A percentile compares a stretch with the other conserved stretches of the same genome.
Evolutionary conservation across 2,329 filamentous ascomycete species (phyloP).

Genomic region (Fusarium nanum): DNA sequence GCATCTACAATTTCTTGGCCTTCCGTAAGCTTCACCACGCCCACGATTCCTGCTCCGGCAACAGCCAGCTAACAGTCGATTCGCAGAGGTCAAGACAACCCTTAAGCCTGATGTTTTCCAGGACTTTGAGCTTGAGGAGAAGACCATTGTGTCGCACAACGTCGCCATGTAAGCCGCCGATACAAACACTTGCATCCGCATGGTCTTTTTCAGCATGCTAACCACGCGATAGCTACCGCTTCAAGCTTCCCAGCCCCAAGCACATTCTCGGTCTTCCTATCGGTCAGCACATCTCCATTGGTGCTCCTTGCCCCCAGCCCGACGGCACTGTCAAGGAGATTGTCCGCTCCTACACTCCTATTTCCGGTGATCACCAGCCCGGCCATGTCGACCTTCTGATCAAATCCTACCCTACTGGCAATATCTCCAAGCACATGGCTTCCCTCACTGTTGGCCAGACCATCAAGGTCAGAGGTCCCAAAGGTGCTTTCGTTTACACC

Average conservation of each 20-base stretch:
- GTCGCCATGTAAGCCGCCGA: conserved; percentile 81
- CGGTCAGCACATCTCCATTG: conserved; percentile 98
- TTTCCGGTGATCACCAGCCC: conserved; percentile 87
- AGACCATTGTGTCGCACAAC: conserved; percentile 97
- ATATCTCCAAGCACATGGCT: conserved; percentile 95
- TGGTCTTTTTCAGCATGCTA: conserved; percentile 5
- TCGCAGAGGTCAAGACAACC: conserved; percentile 78
- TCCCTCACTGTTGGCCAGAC: conserved; percentile 83
- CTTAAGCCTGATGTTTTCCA: conserved; percentile 91
- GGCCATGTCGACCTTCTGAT: conserved; percentile 97
- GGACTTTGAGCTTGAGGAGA: conserved; percentile 92
- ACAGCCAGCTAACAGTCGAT: conserved; percentile 21
- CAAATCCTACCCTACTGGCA: conserved; percentile 97
- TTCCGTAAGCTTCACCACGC: conserved; percentile 68
- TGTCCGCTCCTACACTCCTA: conserved; percentile 91
- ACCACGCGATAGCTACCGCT: conserved; percentile 77
- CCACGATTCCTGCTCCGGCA: not conserved
- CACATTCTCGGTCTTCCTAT: conserved; percentile 95
- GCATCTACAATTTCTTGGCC: conserved; percentile 76
- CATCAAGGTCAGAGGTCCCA: conserved; percentile 92
- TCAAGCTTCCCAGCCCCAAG: conserved; percentile 80
- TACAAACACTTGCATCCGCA: not conserved
- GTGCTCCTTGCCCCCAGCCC: conserved; percentile 74
- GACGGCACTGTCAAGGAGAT: conserved; percentile 84
- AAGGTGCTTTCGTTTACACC: conserved; percentile 97